Evolutionary conservation across 192 early-diverging fungal genomes (phyloP).

Genomic region (Gamsiella multidivaricata): DNA sequence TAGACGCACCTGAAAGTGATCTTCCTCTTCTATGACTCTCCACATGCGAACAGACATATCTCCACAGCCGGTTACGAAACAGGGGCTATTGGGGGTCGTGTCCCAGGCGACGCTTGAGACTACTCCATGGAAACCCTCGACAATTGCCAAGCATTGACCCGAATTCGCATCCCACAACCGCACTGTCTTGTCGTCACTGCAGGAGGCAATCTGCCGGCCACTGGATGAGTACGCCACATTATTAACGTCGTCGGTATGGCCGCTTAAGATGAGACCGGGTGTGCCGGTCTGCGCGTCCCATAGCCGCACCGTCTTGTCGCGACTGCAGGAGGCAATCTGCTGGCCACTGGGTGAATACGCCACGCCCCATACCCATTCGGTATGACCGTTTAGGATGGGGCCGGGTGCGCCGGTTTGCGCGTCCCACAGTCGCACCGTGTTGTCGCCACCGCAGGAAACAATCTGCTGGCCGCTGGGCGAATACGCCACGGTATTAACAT

Average conservation of each 20-base stretch:
- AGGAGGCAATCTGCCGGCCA: constrained; percentile 6
- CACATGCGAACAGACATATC: background rate
- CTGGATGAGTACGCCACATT: constrained; percentile 1
- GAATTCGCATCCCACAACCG: background rate
- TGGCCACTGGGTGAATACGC: background rate
- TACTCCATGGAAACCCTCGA: background rate
- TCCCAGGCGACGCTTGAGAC: background rate
- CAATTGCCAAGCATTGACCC: background rate
- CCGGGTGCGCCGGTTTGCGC: background rate
- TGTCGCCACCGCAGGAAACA: background rate
- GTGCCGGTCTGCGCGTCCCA: background rate
- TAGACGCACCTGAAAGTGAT: background rate
- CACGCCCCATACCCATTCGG: background rate
- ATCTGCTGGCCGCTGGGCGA: constrained; percentile 8
- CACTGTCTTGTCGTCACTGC: background rate
- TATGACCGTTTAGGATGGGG: background rate
- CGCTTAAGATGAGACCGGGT: background rate
- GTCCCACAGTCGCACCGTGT: background rate
- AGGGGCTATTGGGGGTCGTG: background rate
- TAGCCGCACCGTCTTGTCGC: background rate
- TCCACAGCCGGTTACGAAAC: constrained; percentile 1
- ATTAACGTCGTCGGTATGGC: background rate
- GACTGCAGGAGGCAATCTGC: background rate
- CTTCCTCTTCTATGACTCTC: background rate
- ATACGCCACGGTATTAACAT: background rate